Base-by-base conservation (phyloP, 2,329 filamentous ascomycete genomes). In the Pseudogymnoascus sp. region DNA sequence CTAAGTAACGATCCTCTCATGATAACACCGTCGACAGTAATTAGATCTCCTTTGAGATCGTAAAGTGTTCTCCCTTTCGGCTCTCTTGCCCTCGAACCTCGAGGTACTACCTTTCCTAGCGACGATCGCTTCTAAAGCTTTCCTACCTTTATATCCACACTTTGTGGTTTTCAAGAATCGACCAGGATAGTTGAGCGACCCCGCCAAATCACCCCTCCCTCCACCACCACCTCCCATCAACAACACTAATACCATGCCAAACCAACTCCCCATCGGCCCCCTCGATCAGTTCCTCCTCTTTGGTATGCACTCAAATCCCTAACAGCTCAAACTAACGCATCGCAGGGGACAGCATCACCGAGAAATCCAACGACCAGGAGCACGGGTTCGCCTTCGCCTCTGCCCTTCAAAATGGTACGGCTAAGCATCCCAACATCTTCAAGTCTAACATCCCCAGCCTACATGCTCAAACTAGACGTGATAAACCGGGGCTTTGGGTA, bases 271-370 rank as follows among this genome's bases (percentile, higher is more conserved):
- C 7, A 28, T 53, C 18, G 60, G 22, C n/a, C 22, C 33, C 18
- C 61, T 58, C 4, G 64, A 64, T 4, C 66, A 66, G 28, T 66
- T 66, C 50, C 28, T 67, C 4, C 38, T 68, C 7, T 68, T 68
- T 37, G 66, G 66, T 67, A 33, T 43, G 38, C 7, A 25, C 2
- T 8, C 6, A 25, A 43, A 41, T 38, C 58, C 18, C 7, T 11
- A n/a, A n/a, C 3, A 30, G 15, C 30, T 35, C 41, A 43, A 60
- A 22, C 18, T 39, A 8, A 33, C 28, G 28, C 20, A 11, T 57
- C 35, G 15, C 14, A 69, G 68, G 68, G 38, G 68, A 69, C 39
- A 68, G 66, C 28, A 65, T 69, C 12, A 69, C 66, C 6, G 63
- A 69, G 53, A 60, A 65, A 33, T 62, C 67, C 35, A 60, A 63